These are phyloP conservation scores for Cicer judaicum DNA, from an alignment of 306 rosid genomes.

Conservation along the genomic window DNA sequence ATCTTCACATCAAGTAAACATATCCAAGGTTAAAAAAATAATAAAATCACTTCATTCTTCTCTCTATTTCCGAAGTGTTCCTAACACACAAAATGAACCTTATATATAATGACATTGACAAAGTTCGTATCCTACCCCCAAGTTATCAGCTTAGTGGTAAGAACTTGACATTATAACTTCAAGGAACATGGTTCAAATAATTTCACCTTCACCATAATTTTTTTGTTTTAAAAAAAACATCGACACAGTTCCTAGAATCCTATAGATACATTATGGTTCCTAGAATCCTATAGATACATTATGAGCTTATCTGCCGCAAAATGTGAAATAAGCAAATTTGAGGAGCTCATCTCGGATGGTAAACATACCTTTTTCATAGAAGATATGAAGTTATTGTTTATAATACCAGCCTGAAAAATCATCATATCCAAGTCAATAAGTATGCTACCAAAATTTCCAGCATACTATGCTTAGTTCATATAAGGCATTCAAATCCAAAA, in stretches of 20 bases:
- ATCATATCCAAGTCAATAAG: conserved; percentile 28
- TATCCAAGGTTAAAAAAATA: background rate
- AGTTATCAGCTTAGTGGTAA: too few species aligned
- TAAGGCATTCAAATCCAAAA: background rate
- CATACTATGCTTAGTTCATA: conserved; percentile 23
- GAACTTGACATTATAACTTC: too few species aligned
- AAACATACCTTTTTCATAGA: conserved; percentile 89
- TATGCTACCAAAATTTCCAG: conserved; percentile 15
- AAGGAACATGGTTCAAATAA: too few species aligned
- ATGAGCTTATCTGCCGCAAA: background rate
- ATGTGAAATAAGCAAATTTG: conserved; percentile 31
- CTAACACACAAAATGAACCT: conserved; percentile 5
- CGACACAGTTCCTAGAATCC: background rate
- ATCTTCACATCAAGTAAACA: background rate
- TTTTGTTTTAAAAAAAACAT: background rate
- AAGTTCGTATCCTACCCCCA: background rate
- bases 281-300: conserved; percentile 8
- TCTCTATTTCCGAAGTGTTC: background rate
- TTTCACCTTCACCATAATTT: too few species aligned
- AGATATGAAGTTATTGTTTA: conserved; percentile 70
- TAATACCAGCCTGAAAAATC: conserved; percentile 69
- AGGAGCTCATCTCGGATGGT: conserved; percentile 21
- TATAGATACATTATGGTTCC: conserved; percentile 23
- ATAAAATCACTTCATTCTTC: background rate
- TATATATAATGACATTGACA: background rate